Base-by-base conservation (phyloP, 2,329 filamentous ascomycete species). In the Sporothrix variecibatus region DNA sequence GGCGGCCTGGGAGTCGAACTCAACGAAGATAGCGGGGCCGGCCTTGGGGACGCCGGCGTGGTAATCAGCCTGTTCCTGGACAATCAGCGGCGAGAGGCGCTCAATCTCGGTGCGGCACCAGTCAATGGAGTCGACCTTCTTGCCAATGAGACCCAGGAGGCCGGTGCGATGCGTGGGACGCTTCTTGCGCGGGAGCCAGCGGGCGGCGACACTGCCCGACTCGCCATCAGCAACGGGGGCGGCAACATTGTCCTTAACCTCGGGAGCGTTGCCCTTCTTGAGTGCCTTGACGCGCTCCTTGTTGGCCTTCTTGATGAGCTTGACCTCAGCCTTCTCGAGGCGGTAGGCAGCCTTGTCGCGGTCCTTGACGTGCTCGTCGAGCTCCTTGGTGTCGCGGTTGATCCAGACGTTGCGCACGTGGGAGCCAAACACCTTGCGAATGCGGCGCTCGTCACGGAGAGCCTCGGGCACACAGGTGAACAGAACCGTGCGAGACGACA, bases 61-160 rank as follows among this genome's bases (percentile, higher is more conserved):
- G 80, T 95, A 93, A 68, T 88, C 86, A 56, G 86, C 87, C 81
- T 96, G 93, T 31, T 90, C 87, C 58, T 88, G 85, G 69, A 92
- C 88, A 40, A 94, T 91, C 75, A 93, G 87, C 0, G 93, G 91
- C 71, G 92, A 91, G 62, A 97, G 88, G 68, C 90, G 90, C 76
- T 92, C 89, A 71, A 98, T 89, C 81, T 97, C 92, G 1, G 87
- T 85, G 71, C 96, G 92, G 76, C 91, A 93, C 92, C 93, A 98
- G 76, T 95, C 90, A 81, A 99, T 98, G 0, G 94, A 96, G 83
- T 99, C 96, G 20, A 98, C 95, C 82, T 97, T 96, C 80, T 94
- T 91, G 77, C 94, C 93, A 77, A 95, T 88, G 65, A 93, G 86
- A 20, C 88, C 89, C 28, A 96, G 82, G 6, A 87, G 86, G 80